These are phyloP conservation scores for Aspergillus arachidicola DNA, from an alignment of 2,329 filamentous ascomycete species.

Conservation along the genomic window DNA sequence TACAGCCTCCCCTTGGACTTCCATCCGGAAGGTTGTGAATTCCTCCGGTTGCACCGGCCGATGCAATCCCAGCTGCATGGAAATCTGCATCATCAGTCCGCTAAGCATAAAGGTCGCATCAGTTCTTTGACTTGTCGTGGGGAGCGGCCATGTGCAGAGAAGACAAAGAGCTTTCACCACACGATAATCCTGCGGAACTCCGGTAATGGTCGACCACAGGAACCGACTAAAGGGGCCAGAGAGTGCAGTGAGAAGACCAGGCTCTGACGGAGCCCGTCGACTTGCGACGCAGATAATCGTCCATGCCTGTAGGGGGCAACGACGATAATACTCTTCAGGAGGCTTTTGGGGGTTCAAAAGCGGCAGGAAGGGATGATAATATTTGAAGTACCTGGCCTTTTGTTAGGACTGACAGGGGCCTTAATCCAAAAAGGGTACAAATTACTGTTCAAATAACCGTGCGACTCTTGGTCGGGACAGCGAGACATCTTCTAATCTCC, in stretches of 20 bases:
- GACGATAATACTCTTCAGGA: constrained; percentile 59
- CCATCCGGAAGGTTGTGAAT: constrained; percentile 51
- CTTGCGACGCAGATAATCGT: constrained; percentile 64
- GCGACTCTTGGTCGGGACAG: constrained; percentile 41
- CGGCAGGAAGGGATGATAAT: constrained; percentile 65
- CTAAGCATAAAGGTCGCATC: constrained; percentile 67
- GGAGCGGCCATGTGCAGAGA: constrained; percentile 65
- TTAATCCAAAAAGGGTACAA: background rate
- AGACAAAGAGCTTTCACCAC: constrained; percentile 65
- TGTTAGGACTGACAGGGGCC: constrained; percentile 30
- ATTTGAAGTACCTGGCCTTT: constrained; percentile 59
- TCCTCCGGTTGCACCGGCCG: constrained; percentile 63
- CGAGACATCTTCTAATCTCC: constrained; percentile 53
- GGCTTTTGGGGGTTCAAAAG: constrained; percentile 58
- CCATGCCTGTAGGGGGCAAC: constrained; percentile 65
- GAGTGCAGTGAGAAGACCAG: constrained; percentile 54
- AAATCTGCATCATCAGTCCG: constrained; percentile 67
- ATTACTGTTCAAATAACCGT: constrained; percentile 48
- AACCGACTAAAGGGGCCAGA: constrained; percentile 56
- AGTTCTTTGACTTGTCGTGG: constrained; percentile 61
- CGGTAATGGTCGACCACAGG: constrained; percentile 61
- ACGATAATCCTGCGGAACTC: constrained; percentile 63
- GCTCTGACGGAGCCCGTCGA: constrained; percentile 58
- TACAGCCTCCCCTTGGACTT: constrained; percentile 62
- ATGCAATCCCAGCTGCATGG: constrained; percentile 65